Evolutionary conservation across 202 grass and related monocot species (phyloP).

Genomic region (Schoenoplectus tabernaemontani): DNA sequence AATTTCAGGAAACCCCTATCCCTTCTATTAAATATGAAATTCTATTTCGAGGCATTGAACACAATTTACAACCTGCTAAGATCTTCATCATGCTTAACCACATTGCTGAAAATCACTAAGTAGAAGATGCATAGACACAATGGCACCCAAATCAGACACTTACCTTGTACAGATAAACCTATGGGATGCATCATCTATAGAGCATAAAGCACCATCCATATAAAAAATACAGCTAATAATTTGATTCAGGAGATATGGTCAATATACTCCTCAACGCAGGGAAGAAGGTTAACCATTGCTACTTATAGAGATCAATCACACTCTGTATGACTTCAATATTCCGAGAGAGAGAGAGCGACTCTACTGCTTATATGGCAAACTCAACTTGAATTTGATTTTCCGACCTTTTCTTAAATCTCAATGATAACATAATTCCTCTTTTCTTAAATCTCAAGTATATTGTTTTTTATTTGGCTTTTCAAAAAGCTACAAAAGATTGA

Average conservation of each 20-base stretch:
- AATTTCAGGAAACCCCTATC: background rate
- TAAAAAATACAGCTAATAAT: background rate
- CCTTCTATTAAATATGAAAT: background rate
- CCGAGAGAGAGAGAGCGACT: background rate
- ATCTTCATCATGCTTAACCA: background rate
- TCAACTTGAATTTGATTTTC: background rate
- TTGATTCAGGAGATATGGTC: background rate
- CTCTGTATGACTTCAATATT: background rate
- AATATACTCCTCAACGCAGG: background rate
- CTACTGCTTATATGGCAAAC: background rate
- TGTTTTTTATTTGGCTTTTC: background rate
- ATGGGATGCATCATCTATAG: background rate
- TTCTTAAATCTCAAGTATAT: background rate
- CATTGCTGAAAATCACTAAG: background rate
- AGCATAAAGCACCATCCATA: background rate
- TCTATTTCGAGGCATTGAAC: background rate
- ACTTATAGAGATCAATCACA: background rate
- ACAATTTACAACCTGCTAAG: background rate
- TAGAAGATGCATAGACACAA: background rate
- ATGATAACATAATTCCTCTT: background rate
- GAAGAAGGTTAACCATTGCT: background rate
- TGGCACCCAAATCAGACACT: background rate
- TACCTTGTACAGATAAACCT: background rate
- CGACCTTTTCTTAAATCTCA: background rate
- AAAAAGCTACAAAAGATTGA: background rate